Base-by-base conservation (phyloP, 768 basidiomycete species). In the Rhodotorula sphaerocarpa region DNA sequence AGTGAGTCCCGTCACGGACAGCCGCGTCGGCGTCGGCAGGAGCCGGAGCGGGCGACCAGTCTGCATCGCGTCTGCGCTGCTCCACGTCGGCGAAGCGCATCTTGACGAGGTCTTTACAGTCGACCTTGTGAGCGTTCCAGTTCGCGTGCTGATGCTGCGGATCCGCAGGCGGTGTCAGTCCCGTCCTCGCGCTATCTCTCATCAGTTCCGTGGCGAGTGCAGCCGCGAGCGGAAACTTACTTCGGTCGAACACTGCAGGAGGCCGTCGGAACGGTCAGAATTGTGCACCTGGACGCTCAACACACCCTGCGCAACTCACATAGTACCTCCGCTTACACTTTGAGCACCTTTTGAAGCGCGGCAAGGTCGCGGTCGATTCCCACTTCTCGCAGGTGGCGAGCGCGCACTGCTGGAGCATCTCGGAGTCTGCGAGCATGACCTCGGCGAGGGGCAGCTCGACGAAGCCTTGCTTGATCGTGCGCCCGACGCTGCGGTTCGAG, bases 391-490 rank as follows among this genome's bases (percentile, higher is more conserved):
- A 69, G 1, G 20, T 16, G 7, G 27, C 45, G 15, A 53, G 28
- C 6, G 51, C 46, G 18, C 70, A 71, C 25, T 39, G 53, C 25
- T 71, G 68, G 10, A 55, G 30, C 23, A 67, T 51, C 45, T 71
- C 67, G 14, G 34, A 15, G 27, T 67, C 61, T 15, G n/a, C n/a
- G 3, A 69, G 52, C 36, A 39, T 34, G 16, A 66, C 55, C 25
- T 55, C 57, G 25, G 66, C 68, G 15, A 69, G 57, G 2, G 70
- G 70, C 11, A 71, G 57, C 2, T 45, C 54, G 11, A 61, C 59
- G 47, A 66, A 56, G 1, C 70, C 70, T 53, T 69, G 67, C 31
- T 64, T 62, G 50, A 69, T 57, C 18, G 55, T 57, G 3, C 59
- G 39, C 7, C 59, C 62, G 23, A 56, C 54, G 6, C 66, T 67